Percentiles rank a stretch among this genome's conserved stretches.
Evolutionary conservation across 1,284 basidiomycete species (phyloP).

Genomic region (Rhodotorula sp.): DNA sequence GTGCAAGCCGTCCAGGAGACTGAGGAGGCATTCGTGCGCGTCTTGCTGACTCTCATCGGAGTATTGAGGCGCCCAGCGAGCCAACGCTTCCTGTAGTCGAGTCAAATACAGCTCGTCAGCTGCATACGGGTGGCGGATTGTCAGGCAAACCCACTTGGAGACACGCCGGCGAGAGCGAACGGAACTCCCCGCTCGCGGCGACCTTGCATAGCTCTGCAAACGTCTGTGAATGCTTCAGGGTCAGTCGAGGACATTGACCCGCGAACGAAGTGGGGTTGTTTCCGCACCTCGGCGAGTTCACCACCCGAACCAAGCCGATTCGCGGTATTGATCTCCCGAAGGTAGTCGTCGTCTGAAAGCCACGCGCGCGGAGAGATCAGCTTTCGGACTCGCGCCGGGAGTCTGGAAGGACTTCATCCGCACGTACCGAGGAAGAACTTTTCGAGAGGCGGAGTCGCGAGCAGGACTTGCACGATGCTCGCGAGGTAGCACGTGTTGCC

Average conservation of each 20-base stretch:
- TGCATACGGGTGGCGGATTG: too few species aligned
- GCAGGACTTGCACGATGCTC: constrained; percentile 90
- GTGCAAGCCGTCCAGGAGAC: constrained; percentile 90
- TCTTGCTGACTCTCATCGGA: constrained; percentile 90
- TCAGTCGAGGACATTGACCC: constrained; percentile 61
- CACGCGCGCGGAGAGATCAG: neutral
- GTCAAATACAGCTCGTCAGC: neutral
- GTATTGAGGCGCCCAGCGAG: constrained; percentile 76
- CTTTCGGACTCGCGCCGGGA: neutral
- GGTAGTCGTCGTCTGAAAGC: constrained; percentile 75
- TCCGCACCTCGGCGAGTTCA: constrained; percentile 74
- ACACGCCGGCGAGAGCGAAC: neutral
- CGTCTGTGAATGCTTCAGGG: constrained; percentile 55
- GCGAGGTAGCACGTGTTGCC: constrained; percentile 99
- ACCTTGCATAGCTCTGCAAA: neutral
- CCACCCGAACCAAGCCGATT: constrained; percentile 89
- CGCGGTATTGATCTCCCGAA: constrained; percentile 76
- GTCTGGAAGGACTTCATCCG: too few species aligned
- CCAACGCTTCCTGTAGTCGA: constrained; percentile 64
- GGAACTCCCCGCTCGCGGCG: neutral
- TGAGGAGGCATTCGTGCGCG: constrained; percentile 94
- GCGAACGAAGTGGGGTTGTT: constrained; percentile 78
- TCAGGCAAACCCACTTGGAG: constrained; percentile 3
- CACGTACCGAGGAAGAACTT: constrained; percentile 75
- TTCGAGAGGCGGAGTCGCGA: constrained; percentile 82